Base-by-base conservation (phyloP, 2,329 filamentous ascomycete species). In the Leptosphaerulina australis region DNA sequence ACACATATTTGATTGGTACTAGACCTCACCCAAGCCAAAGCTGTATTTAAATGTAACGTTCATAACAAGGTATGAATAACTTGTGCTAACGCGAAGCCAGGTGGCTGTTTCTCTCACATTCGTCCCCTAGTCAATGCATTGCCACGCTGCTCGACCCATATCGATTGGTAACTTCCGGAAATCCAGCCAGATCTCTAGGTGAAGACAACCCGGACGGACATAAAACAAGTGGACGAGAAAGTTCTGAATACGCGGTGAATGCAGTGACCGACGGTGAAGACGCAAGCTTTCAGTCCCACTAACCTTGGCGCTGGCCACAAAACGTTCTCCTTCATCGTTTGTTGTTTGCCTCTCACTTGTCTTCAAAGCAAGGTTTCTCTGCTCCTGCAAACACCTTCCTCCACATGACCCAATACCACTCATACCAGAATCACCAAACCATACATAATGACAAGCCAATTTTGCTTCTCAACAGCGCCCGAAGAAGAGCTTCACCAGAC, bases 181-280 rank as follows among this genome's bases (percentile, higher is more conserved):
- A 35, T 39, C 3, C 36, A 5, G 25, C 25, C 9, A 4, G 20
- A 14, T 25, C 9, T 11, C 18, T 18, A 25, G 30, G 24, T 28
- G 44, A 34, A 39, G 35, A 25, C 15, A 30, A 25, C 15, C 14
- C n/a, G 25, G 25, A 38, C 7, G 9, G 8, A 15, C 12, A 20
- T 21, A 15, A 22, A 35, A 3, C 18, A 12, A 11, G 36, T 40
- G 14, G 38, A 35, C 29, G 28, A 7, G 20, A 30, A 28, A 10
- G 9, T 6, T 18, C 14, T 24, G 26, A 45, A 14, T n/a, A 14
- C 24, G 21, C 37, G 29, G 44, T 58, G 57, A 56, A 53, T 44
- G 55, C 56, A 56, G 52, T 44, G 50, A 54, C 57, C 53, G 47
- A 29, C 28, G 45, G 50, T 58, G 52, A 62, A 59, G 43, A 51